Evolutionary conservation across 805 yeast species (phyloP).

Genomic region (Candida fluviatilis): DNA sequence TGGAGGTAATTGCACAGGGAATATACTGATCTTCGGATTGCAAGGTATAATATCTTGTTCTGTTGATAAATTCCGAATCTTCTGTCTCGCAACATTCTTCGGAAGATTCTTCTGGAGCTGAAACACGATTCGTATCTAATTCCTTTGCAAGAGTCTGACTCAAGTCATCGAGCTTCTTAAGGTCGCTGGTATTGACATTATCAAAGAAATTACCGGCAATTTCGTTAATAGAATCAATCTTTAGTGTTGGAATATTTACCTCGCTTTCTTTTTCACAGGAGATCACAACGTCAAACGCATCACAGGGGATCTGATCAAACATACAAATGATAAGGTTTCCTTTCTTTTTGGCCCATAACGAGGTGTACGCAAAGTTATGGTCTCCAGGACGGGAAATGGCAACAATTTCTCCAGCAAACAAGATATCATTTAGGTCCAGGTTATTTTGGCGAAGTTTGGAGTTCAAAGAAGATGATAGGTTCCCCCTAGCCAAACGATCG

Average conservation of each 20-base stretch:
- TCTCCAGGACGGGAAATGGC: conserved; percentile 69
- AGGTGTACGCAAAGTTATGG: conserved; percentile 71
- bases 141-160: not conserved
- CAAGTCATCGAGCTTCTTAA: not conserved
- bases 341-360: conserved; percentile 83
- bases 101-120: conserved; percentile 6
- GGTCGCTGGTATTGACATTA: not conserved
- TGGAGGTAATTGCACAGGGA: conserved; percentile 73
- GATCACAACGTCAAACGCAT: conserved; percentile 54
- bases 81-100: conserved; percentile 17
- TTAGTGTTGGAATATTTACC: conserved; percentile 10
- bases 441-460: conserved; percentile 11
- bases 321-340: conserved; percentile 72
- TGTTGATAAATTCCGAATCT: conserved; percentile 41
- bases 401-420: conserved; percentile 79
- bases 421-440: conserved; percentile 36
- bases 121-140: not conserved
- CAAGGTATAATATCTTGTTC: conserved; percentile 58
- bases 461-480: conserved; percentile 13
- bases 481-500: conserved; percentile 43
- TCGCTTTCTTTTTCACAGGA: conserved; percentile 14
- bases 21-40: conserved; percentile 45
- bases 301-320: conserved; percentile 74
- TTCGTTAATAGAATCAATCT: conserved; percentile 23
- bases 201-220: conserved; percentile 27